phyloP scores from a whole-genome alignment of 2,329 filamentous ascomycete genomes.

The Drechslera avenae region DNA sequence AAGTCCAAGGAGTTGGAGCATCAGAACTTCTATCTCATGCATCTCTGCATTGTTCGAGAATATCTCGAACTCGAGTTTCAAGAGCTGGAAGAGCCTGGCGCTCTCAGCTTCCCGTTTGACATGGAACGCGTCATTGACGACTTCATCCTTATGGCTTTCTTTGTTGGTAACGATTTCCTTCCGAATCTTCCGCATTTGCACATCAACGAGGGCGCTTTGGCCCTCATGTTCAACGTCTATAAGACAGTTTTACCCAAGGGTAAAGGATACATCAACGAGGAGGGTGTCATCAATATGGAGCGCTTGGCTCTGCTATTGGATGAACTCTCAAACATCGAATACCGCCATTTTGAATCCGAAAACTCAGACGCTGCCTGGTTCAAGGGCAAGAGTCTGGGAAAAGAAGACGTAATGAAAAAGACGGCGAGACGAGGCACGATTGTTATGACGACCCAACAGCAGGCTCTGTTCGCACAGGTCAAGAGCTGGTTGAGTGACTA shows the following conservation, averaged over 20 bases:
- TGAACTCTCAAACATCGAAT: conserved; percentile 86
- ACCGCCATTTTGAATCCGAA: conserved; percentile 90
- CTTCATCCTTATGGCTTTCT: conserved; percentile 99
- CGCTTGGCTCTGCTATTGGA: conserved; percentile 78
- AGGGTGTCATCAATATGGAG: conserved; percentile 86
- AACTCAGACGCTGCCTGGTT: conserved; percentile 90
- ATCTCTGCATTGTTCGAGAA: conserved; percentile 95
- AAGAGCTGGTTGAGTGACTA: conserved; percentile 81
- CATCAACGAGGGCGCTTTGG: conserved; percentile 96
- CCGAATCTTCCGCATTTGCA: conserved; percentile 94
- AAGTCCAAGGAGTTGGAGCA: conserved; percentile 97
- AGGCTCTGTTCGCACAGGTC: conserved; percentile 78
- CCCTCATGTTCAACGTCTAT: conserved; percentile 97
- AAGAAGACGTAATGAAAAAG: conserved; percentile 68
- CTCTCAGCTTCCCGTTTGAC: conserved; percentile 79
- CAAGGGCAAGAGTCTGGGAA: conserved; percentile 78
- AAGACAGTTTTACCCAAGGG: conserved; percentile 85
- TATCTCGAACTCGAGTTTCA: conserved; percentile 97
- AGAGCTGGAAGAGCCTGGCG: conserved; percentile 76
- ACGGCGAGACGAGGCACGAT: conserved; percentile 66
- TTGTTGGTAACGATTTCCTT: conserved; percentile 98
- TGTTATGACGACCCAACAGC: conserved; percentile 78
- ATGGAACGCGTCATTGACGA: conserved; percentile 98
- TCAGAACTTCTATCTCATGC: conserved; percentile 97
- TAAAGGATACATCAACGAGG: conserved; percentile 95